Evolutionary conservation across 805 yeast species (phyloP).

Genomic region (Vanderwaltozyma polyspora): DNA sequence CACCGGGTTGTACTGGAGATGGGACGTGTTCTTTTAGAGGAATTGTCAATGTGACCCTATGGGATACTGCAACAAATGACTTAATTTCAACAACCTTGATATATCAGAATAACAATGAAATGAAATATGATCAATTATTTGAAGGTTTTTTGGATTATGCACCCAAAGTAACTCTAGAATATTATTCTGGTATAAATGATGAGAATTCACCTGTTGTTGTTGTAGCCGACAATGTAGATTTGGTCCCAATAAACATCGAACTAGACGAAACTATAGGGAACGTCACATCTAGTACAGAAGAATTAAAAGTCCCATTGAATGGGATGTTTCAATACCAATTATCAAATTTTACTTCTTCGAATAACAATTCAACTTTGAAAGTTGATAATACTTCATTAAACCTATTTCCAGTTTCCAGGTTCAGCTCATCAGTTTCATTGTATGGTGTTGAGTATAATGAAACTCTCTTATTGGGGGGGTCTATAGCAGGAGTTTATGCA

Average conservation of each 20-base stretch:
- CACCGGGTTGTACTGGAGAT: constrained; percentile 78
- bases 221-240: constrained; percentile 62
- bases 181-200: constrained; percentile 26
- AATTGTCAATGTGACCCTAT: constrained; percentile 61
- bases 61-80: constrained; percentile 28
- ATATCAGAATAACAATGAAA: constrained; percentile 69
- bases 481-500: constrained; percentile 30
- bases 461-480: constrained; percentile 40
- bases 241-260: constrained; percentile 6
- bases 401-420: constrained; percentile 26
- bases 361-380: constrained; percentile 20
- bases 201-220: constrained; percentile 26
- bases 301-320: constrained; percentile 34
- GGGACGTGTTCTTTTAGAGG: constrained; percentile 62
- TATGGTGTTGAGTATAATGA: constrained; percentile 30
- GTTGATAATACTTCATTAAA: constrained; percentile 43
- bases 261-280: not conserved
- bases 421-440: constrained; percentile 16
- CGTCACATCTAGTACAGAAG: not conserved
- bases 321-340: constrained; percentile 78
- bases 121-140: constrained; percentile 71
- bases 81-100: constrained; percentile 34
- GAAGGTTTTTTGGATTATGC: constrained; percentile 52
- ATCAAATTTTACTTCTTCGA: constrained; percentile 43
- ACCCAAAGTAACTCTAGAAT: constrained; percentile 35